Evolutionary conservation across 148 eudicot genomes (phyloP).

Genomic region (Persicaria maculosa): DNA sequence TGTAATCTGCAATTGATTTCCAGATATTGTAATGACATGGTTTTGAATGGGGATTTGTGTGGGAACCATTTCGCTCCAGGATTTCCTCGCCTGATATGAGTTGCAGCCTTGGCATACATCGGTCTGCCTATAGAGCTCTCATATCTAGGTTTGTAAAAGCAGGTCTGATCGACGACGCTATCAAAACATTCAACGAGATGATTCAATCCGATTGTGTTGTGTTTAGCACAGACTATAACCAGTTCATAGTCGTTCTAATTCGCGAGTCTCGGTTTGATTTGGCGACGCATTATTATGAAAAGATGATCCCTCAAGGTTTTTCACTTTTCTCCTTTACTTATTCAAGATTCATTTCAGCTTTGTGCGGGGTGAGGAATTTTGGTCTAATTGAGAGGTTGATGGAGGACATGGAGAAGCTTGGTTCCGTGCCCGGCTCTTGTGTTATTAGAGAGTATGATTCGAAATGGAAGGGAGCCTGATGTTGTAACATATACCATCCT

Average conservation of each 20-base stretch:
- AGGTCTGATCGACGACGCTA: conserved; percentile 72
- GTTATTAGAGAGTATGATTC: conserved; percentile 46
- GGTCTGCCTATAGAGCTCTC: conserved; percentile 64
- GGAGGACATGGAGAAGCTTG: conserved; percentile 66
- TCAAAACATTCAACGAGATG: conserved; percentile 86
- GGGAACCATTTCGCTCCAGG: conserved; percentile 38
- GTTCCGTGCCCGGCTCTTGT: conserved; percentile 54
- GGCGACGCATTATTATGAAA: conserved; percentile 60
- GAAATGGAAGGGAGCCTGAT: conserved; percentile 71
- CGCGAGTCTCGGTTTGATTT: conserved; percentile 60
- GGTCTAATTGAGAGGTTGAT: conserved; percentile 53
- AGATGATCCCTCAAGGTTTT: conserved; percentile 57
- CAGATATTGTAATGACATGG: conserved; percentile 15
- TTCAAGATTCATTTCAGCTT: conserved; percentile 75
- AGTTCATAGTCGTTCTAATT: conserved; percentile 78
- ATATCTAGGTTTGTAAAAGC: conserved; percentile 74
- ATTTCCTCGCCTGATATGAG: conserved; percentile 56
- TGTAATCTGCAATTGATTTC: background rate
- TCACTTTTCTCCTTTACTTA: conserved; percentile 87
- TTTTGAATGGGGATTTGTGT: conserved; percentile 28
- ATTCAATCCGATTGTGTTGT: conserved; percentile 68
- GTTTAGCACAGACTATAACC: conserved; percentile 78
- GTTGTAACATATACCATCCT: conserved; percentile 74
- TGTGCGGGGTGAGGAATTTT: conserved; percentile 64
- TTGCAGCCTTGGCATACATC: conserved; percentile 54